Conservation (phyloP, 306 rosid genomes). For the Gastrolobium villosum region DNA sequence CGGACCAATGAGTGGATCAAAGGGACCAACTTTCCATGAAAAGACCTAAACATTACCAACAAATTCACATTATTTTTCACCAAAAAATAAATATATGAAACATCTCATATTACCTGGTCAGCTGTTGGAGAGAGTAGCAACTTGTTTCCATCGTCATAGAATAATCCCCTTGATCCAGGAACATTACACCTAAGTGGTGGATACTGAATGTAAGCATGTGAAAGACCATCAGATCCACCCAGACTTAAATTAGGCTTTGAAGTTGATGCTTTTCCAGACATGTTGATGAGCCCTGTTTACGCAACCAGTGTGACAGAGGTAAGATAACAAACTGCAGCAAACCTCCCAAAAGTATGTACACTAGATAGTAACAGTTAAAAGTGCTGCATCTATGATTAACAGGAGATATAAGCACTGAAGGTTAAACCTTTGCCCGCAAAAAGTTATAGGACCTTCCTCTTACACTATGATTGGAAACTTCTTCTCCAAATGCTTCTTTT, state of each 20-base stretch:
- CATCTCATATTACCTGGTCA: constrained; percentile 70
- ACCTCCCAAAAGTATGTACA: constrained; percentile 42
- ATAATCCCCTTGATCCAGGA: constrained; percentile 80
- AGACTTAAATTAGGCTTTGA: constrained; percentile 76
- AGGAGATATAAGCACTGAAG: constrained; percentile 35
- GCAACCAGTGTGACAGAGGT: constrained; percentile 28
- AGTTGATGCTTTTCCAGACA: constrained; percentile 88
- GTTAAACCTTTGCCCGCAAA: constrained; percentile 43
- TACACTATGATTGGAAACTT: constrained; percentile 44
- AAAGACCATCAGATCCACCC: constrained; percentile 82
- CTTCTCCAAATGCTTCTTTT: constrained; percentile 43
- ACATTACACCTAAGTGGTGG: constrained; percentile 76
- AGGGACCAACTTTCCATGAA: constrained; percentile 91
- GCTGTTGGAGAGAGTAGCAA: constrained; percentile 77
- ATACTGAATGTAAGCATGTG: constrained; percentile 87
- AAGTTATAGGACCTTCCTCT: constrained; percentile 34
- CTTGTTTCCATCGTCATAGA: constrained; percentile 93
- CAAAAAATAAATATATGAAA: constrained; percentile 39
- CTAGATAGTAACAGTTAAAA: constrained; percentile 45
- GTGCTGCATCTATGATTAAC: constrained; percentile 41
- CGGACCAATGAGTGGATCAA: constrained; percentile 72
- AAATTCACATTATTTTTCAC: constrained; percentile 12
- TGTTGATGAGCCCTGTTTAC: constrained; percentile 49
- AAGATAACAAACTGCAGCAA: constrained; percentile 44
- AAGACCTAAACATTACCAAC: constrained; percentile 63